Evolutionary conservation across 257 asterid genomes (phyloP), one percentile per base, ranked within the genome.

Genomic region (Fraxinus anomala): DNA sequence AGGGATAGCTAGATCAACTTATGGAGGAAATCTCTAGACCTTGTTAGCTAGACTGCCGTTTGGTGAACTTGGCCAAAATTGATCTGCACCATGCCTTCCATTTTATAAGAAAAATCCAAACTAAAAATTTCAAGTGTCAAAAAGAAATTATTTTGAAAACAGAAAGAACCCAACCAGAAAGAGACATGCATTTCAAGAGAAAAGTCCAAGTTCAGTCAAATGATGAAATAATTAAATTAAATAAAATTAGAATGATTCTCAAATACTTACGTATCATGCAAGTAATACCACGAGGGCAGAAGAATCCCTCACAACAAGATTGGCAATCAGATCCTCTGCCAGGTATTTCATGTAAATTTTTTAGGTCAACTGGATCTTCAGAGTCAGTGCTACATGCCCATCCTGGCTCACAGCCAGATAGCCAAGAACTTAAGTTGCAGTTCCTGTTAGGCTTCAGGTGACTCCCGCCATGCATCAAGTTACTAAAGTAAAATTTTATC

Each of bases 241-340:
- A 61, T 21, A 73, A 4, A 77, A 47, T 26, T 72, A 34, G 68
- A 39, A 37, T 51, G 68, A 66, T 81, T 76, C 34, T 31, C 24
- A 73, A 63, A 8, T 54, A 84, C 98, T 91, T 74, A 94, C 98
- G 97, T 61, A 94, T 88, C 98, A 94, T 94, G 94, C 97, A 94
- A 79, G 98, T 87, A 79, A 94, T 77, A 70, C 98, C 98, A 73
- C 79, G 76, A 6, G 98, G 98, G 73, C 98, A 94, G 71, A 92
- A 94, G 83, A 94, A 94, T 0, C 98, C 98, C 63, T 89, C 97
- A 74, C 98, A 94, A 65, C 98, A 94, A 13, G 97, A 79, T 44
- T 84, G 92, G 30, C 98, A 94, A 24, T 83, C 81, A n/a, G 81
- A 80, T 59, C 90, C 87, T 87, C 98, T 89, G 6, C 78, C 82